Evolutionary conservation across 495 filamentous ascomycete species (phyloP), one percentile per base, ranked within the genome.

Genomic region (Aspergillus indologenus): DNA sequence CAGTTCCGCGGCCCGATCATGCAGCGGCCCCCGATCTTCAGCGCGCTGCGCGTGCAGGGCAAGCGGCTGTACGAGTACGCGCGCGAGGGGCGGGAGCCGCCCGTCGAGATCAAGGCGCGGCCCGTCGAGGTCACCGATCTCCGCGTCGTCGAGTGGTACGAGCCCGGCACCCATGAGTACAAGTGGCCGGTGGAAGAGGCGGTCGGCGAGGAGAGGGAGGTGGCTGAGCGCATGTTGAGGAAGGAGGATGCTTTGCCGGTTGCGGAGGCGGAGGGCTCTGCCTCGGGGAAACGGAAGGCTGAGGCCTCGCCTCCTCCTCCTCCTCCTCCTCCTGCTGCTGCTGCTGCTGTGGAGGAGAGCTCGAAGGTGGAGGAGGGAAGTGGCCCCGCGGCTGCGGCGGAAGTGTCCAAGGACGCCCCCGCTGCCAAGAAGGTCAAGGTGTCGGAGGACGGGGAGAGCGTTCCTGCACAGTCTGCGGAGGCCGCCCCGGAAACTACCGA

Each of bases 51-150:
- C 68, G 87, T 97, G 61, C 76, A 96, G 54, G 94, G 94, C 2
- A 98, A 96, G 76, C 86, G 85, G 26, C 78, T 96, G 26, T 99
- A 98, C 65, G 92, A 99, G 77, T 98, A 98, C 74, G 95, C 95
- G 24, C 78, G 95, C 15, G 90, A 90, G 68, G 95, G 95, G 1
- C 90, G 88, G 67, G 81, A 87, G 53, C 83, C 92, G 8, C 93
- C 93, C 2, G 76, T 86, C 56, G 89, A 95, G 72, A 94, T 99
- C 53, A 79, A 91, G 70, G 80, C 86, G 57, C 73, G 94, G 53
- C 85, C 87, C 0, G 89, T 98, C 4, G 85, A 88, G 53, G 90
- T 94, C 1, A 64, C 79, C 48, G 80, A 88, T 22, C 68, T 98
- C 61, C 88, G 95, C 66, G 65, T 98, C 56, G 63, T 93, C 43